These are phyloP conservation scores for Suillus lakei DNA, from an alignment of 768 basidiomycete genomes.

Conservation along the genomic window DNA sequence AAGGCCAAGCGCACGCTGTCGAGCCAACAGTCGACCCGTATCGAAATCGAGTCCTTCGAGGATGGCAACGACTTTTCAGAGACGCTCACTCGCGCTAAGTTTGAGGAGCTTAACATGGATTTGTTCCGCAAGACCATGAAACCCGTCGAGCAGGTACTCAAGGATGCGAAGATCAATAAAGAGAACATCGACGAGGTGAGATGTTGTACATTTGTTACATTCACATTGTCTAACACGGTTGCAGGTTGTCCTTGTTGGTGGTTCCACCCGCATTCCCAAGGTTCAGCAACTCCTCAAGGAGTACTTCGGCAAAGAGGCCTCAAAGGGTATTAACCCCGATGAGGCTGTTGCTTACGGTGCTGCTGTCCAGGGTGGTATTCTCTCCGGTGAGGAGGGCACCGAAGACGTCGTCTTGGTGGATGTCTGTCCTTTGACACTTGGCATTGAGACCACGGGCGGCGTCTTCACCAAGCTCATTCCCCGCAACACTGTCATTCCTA, in stretches of 20 bases:
- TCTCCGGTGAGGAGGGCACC: constrained; percentile 91
- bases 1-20: constrained; percentile 95
- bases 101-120: constrained; percentile 98
- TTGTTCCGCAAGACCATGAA: constrained; percentile 99
- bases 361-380: constrained; percentile 97
- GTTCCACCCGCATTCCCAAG: constrained; percentile 99
- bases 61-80: constrained; percentile 97
- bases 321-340: constrained; percentile 98
- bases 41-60: constrained; percentile 97
- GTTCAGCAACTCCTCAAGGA: constrained; percentile 98
- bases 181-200: constrained; percentile 89
- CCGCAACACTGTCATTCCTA: constrained; percentile 98
- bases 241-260: constrained; percentile 89
- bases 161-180: constrained; percentile 98
- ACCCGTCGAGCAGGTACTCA: constrained; percentile 98
- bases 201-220: background rate
- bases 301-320: constrained; percentile 97
- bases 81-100: constrained; percentile 96
- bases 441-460: constrained; percentile 98
- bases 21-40: constrained; percentile 84
- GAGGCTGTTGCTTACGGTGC: constrained; percentile 99
- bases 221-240: background rate
- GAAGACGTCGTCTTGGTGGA: constrained; percentile 94
- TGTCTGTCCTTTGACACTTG: constrained; percentile 94
- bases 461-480: constrained; percentile 98